Base-by-base conservation (phyloP, 2,329 filamentous ascomycete species). In the Lachnum nothofagi region DNA sequence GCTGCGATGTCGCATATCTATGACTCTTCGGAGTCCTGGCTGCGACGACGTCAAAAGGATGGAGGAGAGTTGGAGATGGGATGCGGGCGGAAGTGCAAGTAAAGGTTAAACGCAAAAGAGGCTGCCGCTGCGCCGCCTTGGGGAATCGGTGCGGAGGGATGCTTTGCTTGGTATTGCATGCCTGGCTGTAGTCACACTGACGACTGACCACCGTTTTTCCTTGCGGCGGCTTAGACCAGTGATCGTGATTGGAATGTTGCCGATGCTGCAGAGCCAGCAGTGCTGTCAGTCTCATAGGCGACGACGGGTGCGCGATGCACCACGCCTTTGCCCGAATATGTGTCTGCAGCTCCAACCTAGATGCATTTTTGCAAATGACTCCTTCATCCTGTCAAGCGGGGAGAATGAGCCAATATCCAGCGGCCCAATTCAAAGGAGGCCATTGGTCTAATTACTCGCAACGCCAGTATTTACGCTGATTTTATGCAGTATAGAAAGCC, bases 1-100 rank as follows among this genome's bases (percentile, higher is more conserved):
- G 29, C 33, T 31, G 51, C 46, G 51, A 56, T 47, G 25, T 54
- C 52, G 54, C 58, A 60, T 60, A 44, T 47, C 50, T 48, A 42
- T 59, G 58, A 55, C 53, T 57, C 48, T 43, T 33, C 10, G 29
- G 49, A 50, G 42, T 48, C 41, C 27, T 40, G 23, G 37, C 19
- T 25, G 23, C 41, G 17, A 22, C 31, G 44, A 37, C 27, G 42
- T 39, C 42, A n/a, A 25, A 35, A 50, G 25, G 31, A 44, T 31
- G 42, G 34, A 44, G 25, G 35, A 24, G 39, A 48, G 38, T 48
- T 35, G 53, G 34, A 48, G 25, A 42, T 34, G 45, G 33, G 38
- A 46, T 34, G n/a, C 45, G 39, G 34, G 34, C 22, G 25, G 43
- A 33, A 22, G 42, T 38, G 19, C 37, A 12, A n/a, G 33, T 14